Conservation (phyloP, 306 rosid genomes). For the Malus asiatica region DNA sequence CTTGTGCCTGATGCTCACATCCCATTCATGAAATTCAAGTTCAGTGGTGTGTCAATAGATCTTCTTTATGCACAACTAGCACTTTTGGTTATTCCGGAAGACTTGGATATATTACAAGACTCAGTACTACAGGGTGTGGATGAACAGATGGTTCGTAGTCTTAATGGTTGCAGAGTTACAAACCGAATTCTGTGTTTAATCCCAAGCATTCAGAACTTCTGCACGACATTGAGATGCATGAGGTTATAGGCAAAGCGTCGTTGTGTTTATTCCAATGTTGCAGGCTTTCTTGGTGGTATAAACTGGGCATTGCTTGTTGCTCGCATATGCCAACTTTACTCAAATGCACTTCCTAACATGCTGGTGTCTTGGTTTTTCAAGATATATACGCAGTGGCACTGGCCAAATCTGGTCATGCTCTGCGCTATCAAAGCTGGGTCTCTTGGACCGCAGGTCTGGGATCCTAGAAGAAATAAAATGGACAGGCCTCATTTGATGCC, state of each 20-base stretch:
- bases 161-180: slow-evolving; percentile 91
- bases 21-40: slow-evolving; percentile 77
- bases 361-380: slow-evolving; percentile 89
- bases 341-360: slow-evolving; percentile 92
- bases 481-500: slow-evolving; percentile 87
- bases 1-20: slow-evolving; percentile 96
- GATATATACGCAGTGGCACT: slow-evolving; percentile 90
- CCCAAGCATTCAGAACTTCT: slow-evolving; percentile 91
- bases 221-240: slow-evolving; percentile 93
- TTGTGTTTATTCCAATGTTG: slow-evolving; percentile 91
- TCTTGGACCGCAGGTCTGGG: slow-evolving; percentile 88
- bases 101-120: slow-evolving; percentile 86
- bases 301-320: slow-evolving; percentile 98
- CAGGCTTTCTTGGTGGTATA: slow-evolving; percentile 97
- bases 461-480: slow-evolving; percentile 87
- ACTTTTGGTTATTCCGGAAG: slow-evolving; percentile 90
- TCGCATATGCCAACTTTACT: slow-evolving; percentile 95
- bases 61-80: slow-evolving; percentile 86
- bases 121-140: slow-evolving; percentile 75
- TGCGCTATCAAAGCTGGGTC: slow-evolving; percentile 83
- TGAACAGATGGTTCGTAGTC: slow-evolving; percentile 94
- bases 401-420: slow-evolving; percentile 99
- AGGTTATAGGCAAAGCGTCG: slow-evolving; percentile 91
- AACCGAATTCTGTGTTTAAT: slow-evolving; percentile 84
- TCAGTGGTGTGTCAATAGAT: slow-evolving; percentile 77